These are phyloP conservation scores for Colletotrichum sp. DNA, from an alignment of 2,329 filamentous ascomycete species.

Conservation along the genomic window DNA sequence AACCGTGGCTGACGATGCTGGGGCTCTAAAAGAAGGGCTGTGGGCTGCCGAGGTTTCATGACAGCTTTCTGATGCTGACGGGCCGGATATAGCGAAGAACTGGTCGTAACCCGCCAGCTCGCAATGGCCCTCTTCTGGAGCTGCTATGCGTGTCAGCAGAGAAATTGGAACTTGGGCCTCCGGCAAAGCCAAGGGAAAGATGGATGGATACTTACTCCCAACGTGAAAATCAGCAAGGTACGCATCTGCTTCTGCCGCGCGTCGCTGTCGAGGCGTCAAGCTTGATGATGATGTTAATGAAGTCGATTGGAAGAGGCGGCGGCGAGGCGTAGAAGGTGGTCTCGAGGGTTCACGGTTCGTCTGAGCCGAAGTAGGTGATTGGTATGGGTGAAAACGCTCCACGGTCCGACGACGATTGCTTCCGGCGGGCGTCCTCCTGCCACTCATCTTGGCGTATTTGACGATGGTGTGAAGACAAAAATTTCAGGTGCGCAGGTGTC, in stretches of 20 bases:
- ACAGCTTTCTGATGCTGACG: background rate
- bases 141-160: background rate
- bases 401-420: background rate
- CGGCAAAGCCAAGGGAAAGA: background rate
- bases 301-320: background rate
- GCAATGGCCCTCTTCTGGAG: background rate
- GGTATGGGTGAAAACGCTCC: background rate
- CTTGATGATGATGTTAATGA: background rate
- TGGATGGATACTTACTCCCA: background rate
- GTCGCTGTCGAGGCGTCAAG: background rate
- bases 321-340: background rate
- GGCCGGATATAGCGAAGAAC: background rate
- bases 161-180: background rate
- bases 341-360: background rate
- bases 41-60: background rate
- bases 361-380: background rate
- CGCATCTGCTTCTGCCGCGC: background rate
- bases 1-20: background rate
- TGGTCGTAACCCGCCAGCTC: background rate
- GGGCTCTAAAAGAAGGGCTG: background rate
- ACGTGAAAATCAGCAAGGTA: background rate
- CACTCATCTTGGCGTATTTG: background rate
- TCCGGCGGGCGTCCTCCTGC: background rate
- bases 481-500: background rate
- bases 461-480: background rate